A percentile compares a stretch with the other conserved stretches of the same genome.
phyloP scores from a whole-genome alignment of 2,329 filamentous ascomycete species.

The Clathrospora elynae region DNA sequence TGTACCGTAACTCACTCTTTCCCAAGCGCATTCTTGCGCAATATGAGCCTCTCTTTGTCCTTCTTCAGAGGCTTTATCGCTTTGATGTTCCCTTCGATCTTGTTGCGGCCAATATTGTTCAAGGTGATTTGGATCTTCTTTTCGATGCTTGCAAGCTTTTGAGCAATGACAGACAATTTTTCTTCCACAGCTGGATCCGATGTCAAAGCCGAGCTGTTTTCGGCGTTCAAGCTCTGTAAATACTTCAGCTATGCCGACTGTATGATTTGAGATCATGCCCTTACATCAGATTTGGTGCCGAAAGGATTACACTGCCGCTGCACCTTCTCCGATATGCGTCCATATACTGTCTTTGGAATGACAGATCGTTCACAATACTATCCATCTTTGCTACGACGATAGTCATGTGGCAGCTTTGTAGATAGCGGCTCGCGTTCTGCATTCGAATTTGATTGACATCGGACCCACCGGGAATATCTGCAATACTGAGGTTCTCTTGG shows the following conservation, averaged over 20 bases:
- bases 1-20: slow-evolving; percentile 1
- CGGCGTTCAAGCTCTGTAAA: slow-evolving; percentile 13
- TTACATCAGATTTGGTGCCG: slow-evolving; percentile 24
- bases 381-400: slow-evolving; percentile 27
- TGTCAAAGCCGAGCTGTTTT: slow-evolving; percentile 4
- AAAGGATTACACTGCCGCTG: slow-evolving; percentile 28
- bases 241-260: neutral
- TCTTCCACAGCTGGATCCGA: slow-evolving; percentile 5
- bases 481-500: slow-evolving; percentile 17
- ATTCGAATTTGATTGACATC: slow-evolving; percentile 24
- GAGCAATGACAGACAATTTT: slow-evolving; percentile 1
- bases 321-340: slow-evolving; percentile 22
- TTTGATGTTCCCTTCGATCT: slow-evolving; percentile 2
- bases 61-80: slow-evolving; percentile 2
- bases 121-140: neutral
- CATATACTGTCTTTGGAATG: slow-evolving; percentile 14
- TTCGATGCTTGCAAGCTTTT: neutral
- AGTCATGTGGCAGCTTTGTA: slow-evolving; percentile 25
- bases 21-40: neutral
- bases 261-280: neutral
- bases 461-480: slow-evolving; percentile 22
- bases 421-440: slow-evolving; percentile 13
- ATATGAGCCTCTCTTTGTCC: slow-evolving; percentile 2
- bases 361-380: slow-evolving; percentile 12
- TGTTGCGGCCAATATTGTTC: slow-evolving; percentile 1